Conservation (phyloP, 768 basidiomycete genomes). For the Calocera cornea region DNA sequence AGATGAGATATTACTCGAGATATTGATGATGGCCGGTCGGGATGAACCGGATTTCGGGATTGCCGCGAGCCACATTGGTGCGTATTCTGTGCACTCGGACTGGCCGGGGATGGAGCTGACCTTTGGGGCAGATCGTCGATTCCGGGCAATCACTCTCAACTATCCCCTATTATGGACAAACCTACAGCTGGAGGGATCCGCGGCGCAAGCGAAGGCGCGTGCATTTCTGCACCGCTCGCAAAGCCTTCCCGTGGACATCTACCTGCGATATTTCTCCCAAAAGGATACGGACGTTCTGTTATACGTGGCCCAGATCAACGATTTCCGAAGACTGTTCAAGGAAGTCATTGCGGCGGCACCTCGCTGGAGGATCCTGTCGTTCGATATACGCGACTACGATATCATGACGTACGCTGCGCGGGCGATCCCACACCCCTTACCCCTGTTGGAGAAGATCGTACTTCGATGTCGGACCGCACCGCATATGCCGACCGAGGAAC, state of each 20-base stretch:
- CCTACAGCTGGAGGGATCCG: neutral
- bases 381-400: conserved; percentile 3
- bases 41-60: neutral
- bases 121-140: neutral
- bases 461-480: conserved; percentile 1
- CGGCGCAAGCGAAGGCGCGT: neutral
- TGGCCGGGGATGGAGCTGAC: neutral
- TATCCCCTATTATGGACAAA: neutral
- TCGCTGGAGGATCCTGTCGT: neutral
- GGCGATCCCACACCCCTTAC: neutral
- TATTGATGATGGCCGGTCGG: neutral
- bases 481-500: neutral
- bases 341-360: neutral
- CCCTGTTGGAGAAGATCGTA: neutral
- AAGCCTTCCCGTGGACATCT: neutral
- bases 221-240: neutral
- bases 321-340: conserved; percentile 1
- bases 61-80: neutral
- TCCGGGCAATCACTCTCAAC: neutral
- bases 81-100: neutral
- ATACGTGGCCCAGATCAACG: conserved; percentile 1
- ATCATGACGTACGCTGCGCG: conserved; percentile 4
- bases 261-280: neutral
- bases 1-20: neutral
- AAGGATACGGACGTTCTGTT: neutral